Base-by-base conservation (phyloP, 2,329 filamentous ascomycete genomes). In the Penicillium frequentans region DNA sequence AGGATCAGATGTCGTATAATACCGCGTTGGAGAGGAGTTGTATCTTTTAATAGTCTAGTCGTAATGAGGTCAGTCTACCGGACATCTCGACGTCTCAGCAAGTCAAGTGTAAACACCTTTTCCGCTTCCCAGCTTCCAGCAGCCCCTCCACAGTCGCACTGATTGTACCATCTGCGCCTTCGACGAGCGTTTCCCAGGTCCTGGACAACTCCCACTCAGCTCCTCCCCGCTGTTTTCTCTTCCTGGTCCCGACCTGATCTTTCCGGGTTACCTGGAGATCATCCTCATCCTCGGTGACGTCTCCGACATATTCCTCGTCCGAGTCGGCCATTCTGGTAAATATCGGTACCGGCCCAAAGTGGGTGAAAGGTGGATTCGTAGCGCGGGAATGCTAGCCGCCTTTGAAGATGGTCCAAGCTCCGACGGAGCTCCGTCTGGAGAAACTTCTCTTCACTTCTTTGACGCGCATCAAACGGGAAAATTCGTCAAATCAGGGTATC, bases 1-100 rank as follows among this genome's bases (percentile, higher is more conserved):
- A 99, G 82, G 55, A 98, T 87, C 49, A 98, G 79, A 75, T 99
- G 93, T n/a, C 95, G 88, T 75, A 99, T 99, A 68, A 99, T 99
- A 60, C 95, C 95, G 66, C 95, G 86, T 77, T 99, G 95, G 54
- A 99, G 81, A 13, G 95, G 95, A 48, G 93, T 98, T 27, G 95
- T 98, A 73, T 99, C 95, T 74, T 91, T 90, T 59, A 96, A 82
- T 59, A 98, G 79, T 66, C 93, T 90, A 65, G 75, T 77, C 37
- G 43, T 44, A 52, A 54, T 19, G 48, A 39, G 50, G 54, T 67
- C 26, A 71, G 63, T 52, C 55, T 50, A 33, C 44, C 19, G 19
- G 37, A 52, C 33, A 48, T 39, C 35, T 26, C 48, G 31, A 9
- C 19, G 42, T 14, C 26, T 19, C 26, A 21, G 11, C 5, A 27